These are phyloP conservation scores for Plicaturopsis crispa DNA, from an alignment of 768 basidiomycete species.

Conservation along the genomic window DNA sequence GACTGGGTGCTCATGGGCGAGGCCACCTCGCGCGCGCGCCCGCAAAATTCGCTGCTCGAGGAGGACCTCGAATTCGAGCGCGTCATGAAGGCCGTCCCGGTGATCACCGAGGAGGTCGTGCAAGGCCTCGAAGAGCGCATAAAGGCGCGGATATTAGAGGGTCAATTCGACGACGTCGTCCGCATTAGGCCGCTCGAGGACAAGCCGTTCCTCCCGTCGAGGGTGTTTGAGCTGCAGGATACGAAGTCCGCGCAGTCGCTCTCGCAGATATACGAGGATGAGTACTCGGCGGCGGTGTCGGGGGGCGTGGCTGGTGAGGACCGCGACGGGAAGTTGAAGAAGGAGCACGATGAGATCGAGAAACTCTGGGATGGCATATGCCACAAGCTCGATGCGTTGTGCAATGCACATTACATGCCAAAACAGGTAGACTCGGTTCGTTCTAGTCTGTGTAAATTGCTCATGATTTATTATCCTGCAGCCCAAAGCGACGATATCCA, in stretches of 20 bases:
- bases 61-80: slow-evolving; percentile 96
- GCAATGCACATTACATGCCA: slow-evolving; percentile 92
- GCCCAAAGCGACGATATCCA: slow-evolving; percentile 87
- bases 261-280: slow-evolving; percentile 94
- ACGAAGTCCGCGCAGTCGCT: slow-evolving; percentile 83
- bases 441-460: neutral
- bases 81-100: slow-evolving; percentile 76
- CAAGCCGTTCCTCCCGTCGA: slow-evolving; percentile 87
- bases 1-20: slow-evolving; percentile 94
- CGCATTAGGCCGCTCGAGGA: slow-evolving; percentile 74
- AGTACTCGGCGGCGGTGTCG: slow-evolving; percentile 65
- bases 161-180: slow-evolving; percentile 86
- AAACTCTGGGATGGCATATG: slow-evolving; percentile 80
- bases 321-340: slow-evolving; percentile 79
- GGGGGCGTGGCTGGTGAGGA: slow-evolving; percentile 57
- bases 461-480: slow-evolving; percentile 20
- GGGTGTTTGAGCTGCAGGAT: slow-evolving; percentile 83
- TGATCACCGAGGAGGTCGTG: slow-evolving; percentile 85
- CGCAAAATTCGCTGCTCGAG: slow-evolving; percentile 86
- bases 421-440: slow-evolving; percentile 58
- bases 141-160: slow-evolving; percentile 80
- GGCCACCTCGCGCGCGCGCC: slow-evolving; percentile 72
- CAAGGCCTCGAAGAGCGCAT: slow-evolving; percentile 82
- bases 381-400: slow-evolving; percentile 84
- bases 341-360: slow-evolving; percentile 86